Conservation (phyloP, 106 monocot species). For the Vanilla planifolia region DNA sequence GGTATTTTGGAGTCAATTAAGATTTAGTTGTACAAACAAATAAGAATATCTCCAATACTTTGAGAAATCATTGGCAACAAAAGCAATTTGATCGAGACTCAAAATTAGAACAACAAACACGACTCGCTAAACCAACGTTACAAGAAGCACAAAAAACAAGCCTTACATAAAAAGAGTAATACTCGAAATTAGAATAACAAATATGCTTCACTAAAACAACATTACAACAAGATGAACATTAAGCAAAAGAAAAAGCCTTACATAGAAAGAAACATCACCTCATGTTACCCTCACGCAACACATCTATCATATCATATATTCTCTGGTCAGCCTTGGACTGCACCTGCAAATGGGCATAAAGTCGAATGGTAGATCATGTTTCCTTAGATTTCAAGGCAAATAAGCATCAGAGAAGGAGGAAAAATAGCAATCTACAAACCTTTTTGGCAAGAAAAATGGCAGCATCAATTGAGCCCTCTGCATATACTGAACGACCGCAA, state of each 20-base stretch:
- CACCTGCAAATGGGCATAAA: slow-evolving; percentile 32
- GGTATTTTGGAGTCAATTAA: too few species aligned
- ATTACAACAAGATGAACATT: neutral
- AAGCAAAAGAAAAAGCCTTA: neutral
- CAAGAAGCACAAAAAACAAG: too few species aligned
- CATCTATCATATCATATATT: slow-evolving; percentile 85
- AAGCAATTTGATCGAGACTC: too few species aligned
- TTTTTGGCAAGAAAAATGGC: slow-evolving; percentile 84
- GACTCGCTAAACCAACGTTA: too few species aligned
- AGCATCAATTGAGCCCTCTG: slow-evolving; percentile 87
- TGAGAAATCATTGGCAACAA: too few species aligned
- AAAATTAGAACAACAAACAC: too few species aligned
- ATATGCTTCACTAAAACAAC: neutral
- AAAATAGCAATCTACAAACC: slow-evolving; percentile 22
- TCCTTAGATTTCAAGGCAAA: too few species aligned
- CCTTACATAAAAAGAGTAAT: too few species aligned
- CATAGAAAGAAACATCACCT: slow-evolving; percentile 29
- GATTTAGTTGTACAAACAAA: too few species aligned
- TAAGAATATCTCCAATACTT: too few species aligned
- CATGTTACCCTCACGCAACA: slow-evolving; percentile 81
- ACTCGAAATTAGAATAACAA: too few species aligned
- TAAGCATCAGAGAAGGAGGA: neutral
- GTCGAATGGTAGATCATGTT: neutral
- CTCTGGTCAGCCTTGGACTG: slow-evolving; percentile 55
- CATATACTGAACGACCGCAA: slow-evolving; percentile 89